Conservation (phyloP, 352 stramenopile species). For the Globisporangium iwayamae region DNA sequence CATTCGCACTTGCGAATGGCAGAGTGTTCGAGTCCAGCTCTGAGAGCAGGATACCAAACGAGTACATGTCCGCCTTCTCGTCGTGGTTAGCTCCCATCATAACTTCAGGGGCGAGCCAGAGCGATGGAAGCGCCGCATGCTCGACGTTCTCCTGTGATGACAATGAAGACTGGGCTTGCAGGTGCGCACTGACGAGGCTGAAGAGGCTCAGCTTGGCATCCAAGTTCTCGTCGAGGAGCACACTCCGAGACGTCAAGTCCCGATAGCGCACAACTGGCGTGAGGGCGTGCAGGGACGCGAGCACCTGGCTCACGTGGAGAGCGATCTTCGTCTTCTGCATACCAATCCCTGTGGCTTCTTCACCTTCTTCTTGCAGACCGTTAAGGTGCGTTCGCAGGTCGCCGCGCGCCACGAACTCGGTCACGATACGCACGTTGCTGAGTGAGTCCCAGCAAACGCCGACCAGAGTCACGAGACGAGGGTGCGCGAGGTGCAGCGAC, state of each 20-base stretch:
- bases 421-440: conserved; percentile 3
- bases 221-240: conserved; percentile 18
- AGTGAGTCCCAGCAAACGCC: conserved; percentile 7
- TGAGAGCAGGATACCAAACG: conserved; percentile 27
- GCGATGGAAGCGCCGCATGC: conserved; percentile 13
- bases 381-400: conserved; percentile 4
- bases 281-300: background rate
- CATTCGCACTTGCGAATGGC: conserved; percentile 18
- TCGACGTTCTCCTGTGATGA: conserved; percentile 14
- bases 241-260: conserved; percentile 22
- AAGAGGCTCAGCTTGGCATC: conserved; percentile 36
- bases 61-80: conserved; percentile 26
- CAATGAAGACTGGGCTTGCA: background rate
- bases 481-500: background rate
- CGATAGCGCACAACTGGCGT: conserved; percentile 10
- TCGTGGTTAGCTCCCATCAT: conserved; percentile 23
- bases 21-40: conserved; percentile 25
- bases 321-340: conserved; percentile 6
- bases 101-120: conserved; percentile 32
- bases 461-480: background rate
- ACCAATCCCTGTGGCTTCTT: background rate
- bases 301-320: background rate
- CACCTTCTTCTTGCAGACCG: background rate
- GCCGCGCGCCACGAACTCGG: background rate
- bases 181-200: conserved; percentile 15